Evolutionary conservation across 2,329 filamentous ascomycete genomes (phyloP).

Genomic region (Talaromyces amestolkiae): DNA sequence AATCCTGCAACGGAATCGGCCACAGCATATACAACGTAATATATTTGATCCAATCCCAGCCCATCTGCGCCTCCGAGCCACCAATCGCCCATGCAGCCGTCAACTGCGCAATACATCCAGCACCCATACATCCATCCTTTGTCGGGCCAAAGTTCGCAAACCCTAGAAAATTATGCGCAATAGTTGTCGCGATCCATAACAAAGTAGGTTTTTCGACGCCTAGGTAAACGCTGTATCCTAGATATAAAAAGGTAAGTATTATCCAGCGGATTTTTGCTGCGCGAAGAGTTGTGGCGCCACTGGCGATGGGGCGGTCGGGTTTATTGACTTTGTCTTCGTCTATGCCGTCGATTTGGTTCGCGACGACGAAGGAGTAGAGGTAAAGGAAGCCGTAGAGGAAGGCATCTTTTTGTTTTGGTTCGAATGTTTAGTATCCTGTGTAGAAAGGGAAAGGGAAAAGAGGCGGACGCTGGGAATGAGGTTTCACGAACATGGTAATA

Average conservation of each 20-base stretch:
- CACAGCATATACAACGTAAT: conserved; percentile 16
- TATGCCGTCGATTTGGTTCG: conserved; percentile 17
- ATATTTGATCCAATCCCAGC: conserved; percentile 17
- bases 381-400: conserved; percentile 15
- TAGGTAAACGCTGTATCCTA: conserved; percentile 5
- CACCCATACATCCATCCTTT: conserved; percentile 16
- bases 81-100: conserved; percentile 17
- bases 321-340: conserved; percentile 17
- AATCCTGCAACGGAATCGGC: conserved; percentile 18
- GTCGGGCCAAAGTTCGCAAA: conserved; percentile 16
- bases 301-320: conserved; percentile 17
- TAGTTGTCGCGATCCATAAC: conserved; percentile 14
- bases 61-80: conserved; percentile 9
- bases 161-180: conserved; percentile 16
- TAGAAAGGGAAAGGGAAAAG: not conserved
- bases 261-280: conserved; percentile 15
- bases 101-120: conserved; percentile 18
- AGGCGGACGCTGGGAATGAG: no score
- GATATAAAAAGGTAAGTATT: conserved; percentile 9
- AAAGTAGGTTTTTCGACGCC: conserved; percentile 11
- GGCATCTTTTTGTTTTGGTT: not conserved
- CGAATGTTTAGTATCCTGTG: not conserved
- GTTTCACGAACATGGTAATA: conserved; percentile 12
- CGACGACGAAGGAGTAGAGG: conserved; percentile 17
- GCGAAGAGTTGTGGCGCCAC: conserved; percentile 9